Evolutionary conservation across 2,329 filamentous ascomycete genomes (phyloP), one percentile per base, ranked within the genome.

Genomic region (Fusarium globosum): DNA sequence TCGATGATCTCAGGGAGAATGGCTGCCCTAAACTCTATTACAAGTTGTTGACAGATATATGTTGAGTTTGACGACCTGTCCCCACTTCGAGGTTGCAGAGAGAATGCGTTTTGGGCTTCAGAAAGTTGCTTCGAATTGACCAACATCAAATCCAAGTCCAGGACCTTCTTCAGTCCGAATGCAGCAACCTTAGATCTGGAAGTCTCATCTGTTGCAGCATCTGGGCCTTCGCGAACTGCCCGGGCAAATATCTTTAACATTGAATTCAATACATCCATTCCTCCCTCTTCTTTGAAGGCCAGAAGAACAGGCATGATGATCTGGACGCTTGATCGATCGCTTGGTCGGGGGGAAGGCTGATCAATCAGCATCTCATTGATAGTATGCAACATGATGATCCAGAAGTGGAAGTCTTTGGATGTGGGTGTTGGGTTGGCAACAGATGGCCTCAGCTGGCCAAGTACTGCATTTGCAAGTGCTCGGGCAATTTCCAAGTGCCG

Each of bases 11-110:
- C 89, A 2, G 95, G 94, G 20, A 98, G 84, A 33, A 98, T 90
- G 33, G 91, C 90, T 83, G 93, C 90, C 46, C 96, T 92, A 46
- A 98, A 83, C 80, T 98, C 96, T 11, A 98, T 91, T 20, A 98
- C 85, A 62, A 98, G 93, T 77, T 98, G 96, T 4, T 89, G 86
- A 20, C 91, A 88, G 15, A 86, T 79, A 28, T 84, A 82, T 6
- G 80, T 76, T 30, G 83, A 83, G 18, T 81, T 80, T 45, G 81
- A 81, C 6, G 82, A 82, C 46, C 86, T 82, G 21, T 87, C 86
- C 10, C 77, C 71, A 43, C 73, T 76, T n/a, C 82, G 80, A n/a
- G 81, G 78, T 51, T 81, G 79, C 26, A 89, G 80, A 60, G 82
- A 85, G 61, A 86, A 85, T n/a, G 84, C 82, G 33, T 92, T 90